A percentile compares a stretch with the other conserved stretches of the same genome.
Conservation (phyloP, 768 basidiomycete genomes). For the Sutorius australiensis region DNA sequence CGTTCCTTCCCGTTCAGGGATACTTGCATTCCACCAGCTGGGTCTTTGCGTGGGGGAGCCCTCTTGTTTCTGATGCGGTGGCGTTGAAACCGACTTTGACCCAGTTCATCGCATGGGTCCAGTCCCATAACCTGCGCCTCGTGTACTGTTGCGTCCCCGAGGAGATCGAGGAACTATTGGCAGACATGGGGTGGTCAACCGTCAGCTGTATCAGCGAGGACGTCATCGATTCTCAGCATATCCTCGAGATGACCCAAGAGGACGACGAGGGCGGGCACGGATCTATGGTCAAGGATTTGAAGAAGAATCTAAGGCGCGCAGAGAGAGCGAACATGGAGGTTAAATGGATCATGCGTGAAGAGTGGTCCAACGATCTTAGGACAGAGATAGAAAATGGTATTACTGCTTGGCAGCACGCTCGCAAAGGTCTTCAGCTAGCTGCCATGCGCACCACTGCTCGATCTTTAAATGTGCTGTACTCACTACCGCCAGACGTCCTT, state of each 20-base stretch:
- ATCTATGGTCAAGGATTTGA: conserved; percentile 50
- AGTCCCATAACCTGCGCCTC: conserved; percentile 44
- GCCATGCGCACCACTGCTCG: conserved; percentile 29
- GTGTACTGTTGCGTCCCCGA: conserved; percentile 60
- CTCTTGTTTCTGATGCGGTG: conserved; percentile 44
- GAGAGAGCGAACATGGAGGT: conserved; percentile 52
- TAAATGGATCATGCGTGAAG: conserved; percentile 33
- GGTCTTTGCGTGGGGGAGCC: conserved; percentile 63
- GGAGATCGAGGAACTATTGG: conserved; percentile 49
- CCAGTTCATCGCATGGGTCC: conserved; percentile 45
- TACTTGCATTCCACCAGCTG: conserved; percentile 52
- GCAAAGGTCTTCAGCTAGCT: conserved; percentile 56
- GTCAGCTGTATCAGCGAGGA: conserved; percentile 65
- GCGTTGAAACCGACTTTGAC: conserved; percentile 33
- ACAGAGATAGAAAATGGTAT: conserved; percentile 50
- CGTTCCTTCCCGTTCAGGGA: conserved; percentile 51
- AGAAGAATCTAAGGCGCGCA: conserved; percentile 58
- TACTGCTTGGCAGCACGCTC: conserved; percentile 49
- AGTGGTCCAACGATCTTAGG: conserved; percentile 43
- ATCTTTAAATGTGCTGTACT: background rate
- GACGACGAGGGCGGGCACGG: conserved; percentile 36
- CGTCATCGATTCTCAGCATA: conserved; percentile 46
- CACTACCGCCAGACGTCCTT: conserved; percentile 37
- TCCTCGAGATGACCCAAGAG: conserved; percentile 38
- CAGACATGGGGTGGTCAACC: conserved; percentile 52